phyloP scores from a whole-genome alignment of 441 rosid genomes.

The Mallotus repandus region DNA sequence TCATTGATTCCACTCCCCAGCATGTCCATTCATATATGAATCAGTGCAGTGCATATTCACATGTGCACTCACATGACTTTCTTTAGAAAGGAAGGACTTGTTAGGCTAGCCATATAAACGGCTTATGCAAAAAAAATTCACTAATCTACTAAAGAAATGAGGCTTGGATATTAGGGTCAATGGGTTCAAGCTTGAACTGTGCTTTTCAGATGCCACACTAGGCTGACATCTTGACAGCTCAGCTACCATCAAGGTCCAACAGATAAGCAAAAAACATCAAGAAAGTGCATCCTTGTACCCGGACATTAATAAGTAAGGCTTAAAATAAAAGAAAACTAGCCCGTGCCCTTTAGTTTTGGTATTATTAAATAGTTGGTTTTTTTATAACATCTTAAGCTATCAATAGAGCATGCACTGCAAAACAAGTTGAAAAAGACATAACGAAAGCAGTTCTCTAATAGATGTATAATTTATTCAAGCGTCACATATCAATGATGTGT shows the following conservation, averaged over 20 bases:
- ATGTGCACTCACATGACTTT: neutral
- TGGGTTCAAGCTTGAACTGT: neutral
- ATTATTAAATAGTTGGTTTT: no score
- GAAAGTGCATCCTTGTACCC: neutral
- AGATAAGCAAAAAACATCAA: neutral
- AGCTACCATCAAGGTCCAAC: neutral
- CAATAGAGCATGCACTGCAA: neutral
- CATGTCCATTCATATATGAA: neutral
- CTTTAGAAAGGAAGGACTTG: neutral
- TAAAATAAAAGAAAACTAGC: neutral
- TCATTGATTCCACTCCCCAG: neutral
- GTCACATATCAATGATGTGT: neutral
- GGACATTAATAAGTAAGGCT: neutral
- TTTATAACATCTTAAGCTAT: neutral
- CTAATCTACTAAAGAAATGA: neutral
- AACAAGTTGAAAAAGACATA: neutral
- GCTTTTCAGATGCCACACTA: neutral
- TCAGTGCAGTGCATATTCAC: no score
- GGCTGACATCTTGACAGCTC: neutral
- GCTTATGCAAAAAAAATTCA: neutral
- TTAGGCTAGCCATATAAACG: neutral
- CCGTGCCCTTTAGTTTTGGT: neutral
- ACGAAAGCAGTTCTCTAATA: neutral
- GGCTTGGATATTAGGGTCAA: neutral
- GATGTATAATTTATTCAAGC: neutral